Conservation (phyloP, 495 filamentous ascomycete genomes). For the Trichoderma parareesei region DNA sequence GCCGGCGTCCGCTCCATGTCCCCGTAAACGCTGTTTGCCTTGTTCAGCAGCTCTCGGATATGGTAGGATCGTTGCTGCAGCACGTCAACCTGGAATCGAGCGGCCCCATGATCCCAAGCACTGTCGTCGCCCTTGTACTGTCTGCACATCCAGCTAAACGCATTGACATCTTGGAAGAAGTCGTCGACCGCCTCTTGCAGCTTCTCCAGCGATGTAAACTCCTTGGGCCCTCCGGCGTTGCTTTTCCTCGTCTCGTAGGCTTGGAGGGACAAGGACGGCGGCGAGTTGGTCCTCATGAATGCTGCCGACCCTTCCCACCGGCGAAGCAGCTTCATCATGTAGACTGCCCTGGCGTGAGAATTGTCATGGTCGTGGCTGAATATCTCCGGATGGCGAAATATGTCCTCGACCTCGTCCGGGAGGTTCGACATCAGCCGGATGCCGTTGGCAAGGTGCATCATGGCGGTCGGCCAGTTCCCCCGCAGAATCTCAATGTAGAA, state of each 20-base stretch:
- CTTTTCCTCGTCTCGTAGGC: constrained; percentile 3
- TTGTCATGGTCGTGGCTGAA: constrained; percentile 5
- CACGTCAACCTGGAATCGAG: neutral
- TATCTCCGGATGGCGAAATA: constrained; percentile 3
- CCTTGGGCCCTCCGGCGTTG: neutral
- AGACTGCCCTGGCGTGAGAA: neutral
- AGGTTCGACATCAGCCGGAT: constrained; percentile 4
- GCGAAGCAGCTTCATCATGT: neutral
- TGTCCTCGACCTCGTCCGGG: neutral
- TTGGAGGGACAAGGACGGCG: neutral
- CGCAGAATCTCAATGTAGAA: constrained; percentile 8
- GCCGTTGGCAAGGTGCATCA: constrained; percentile 4
- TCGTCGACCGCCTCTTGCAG: neutral
- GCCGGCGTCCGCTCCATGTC: neutral
- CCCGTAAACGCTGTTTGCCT: neutral
- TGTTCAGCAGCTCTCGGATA: neutral
- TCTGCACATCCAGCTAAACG: constrained; percentile 4
- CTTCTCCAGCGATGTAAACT: neutral
- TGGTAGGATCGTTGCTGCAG: neutral
- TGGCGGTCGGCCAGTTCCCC: neutral
- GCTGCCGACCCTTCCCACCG: neutral
- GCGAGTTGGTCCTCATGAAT: neutral
- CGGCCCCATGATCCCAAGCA: neutral
- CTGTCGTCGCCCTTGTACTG: neutral
- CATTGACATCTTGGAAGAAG: constrained; percentile 7